A percentile compares a stretch with the other conserved stretches of the same genome.
Evolutionary conservation across 352 stramenopile species (phyloP).

Genomic region (Plasmopara muralis): DNA sequence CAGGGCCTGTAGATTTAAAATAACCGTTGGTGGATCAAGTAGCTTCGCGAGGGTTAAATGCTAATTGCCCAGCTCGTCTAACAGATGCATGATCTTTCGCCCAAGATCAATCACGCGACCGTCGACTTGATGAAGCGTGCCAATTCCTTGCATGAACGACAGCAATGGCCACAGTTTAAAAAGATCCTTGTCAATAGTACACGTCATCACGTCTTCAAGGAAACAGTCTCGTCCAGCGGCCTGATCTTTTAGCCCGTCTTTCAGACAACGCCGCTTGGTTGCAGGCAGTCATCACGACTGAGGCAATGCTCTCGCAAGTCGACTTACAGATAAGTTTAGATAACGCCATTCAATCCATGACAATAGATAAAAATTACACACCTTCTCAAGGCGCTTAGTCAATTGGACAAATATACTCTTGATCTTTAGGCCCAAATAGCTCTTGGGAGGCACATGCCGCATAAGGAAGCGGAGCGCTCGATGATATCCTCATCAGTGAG

Average conservation of each 20-base stretch:
- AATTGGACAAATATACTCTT: slow-evolving; percentile 1
- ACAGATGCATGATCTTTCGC: slow-evolving; percentile 3
- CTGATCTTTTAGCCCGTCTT: slow-evolving; percentile 3
- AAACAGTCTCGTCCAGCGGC: slow-evolving; percentile 2
- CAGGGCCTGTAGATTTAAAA: slow-evolving; percentile 1
- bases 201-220: slow-evolving; percentile 1
- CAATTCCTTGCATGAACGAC: slow-evolving; percentile 4
- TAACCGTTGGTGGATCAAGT: slow-evolving; percentile 2
- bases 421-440: slow-evolving; percentile 2
- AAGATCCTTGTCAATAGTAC: slow-evolving; percentile 1
- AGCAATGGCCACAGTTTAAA: slow-evolving; percentile 3
- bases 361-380: neutral
- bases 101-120: slow-evolving; percentile 1
- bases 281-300: slow-evolving; percentile 1
- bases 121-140: slow-evolving; percentile 3
- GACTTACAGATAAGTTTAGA: slow-evolving; percentile 1
- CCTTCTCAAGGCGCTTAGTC: slow-evolving; percentile 2
- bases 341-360: neutral
- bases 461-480: slow-evolving; percentile 2
- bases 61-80: slow-evolving; percentile 1
- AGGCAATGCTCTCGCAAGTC: slow-evolving; percentile 1
- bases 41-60: slow-evolving; percentile 1
- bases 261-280: slow-evolving; percentile 2
- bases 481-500: slow-evolving; percentile 1
- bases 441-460: slow-evolving; percentile 2